Evolutionary conservation across 176 grass and related monocot species (phyloP).

Genomic region (Bolboschoenus planiculmis): DNA sequence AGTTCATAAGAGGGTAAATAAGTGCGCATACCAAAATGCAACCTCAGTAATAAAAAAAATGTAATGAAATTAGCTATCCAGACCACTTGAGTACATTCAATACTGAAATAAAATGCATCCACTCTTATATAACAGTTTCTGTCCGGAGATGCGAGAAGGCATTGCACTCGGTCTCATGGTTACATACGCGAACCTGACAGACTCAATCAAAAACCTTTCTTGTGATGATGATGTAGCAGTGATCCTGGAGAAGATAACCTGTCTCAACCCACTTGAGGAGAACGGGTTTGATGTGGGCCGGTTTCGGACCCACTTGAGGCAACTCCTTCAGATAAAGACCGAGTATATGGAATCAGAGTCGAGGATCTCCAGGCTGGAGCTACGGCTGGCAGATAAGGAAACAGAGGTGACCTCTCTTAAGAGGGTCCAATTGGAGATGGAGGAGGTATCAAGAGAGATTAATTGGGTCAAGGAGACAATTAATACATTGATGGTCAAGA

Average conservation of each 20-base stretch:
- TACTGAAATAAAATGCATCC: background rate
- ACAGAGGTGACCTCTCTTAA: background rate
- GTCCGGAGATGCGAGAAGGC: slow-evolving; percentile 27
- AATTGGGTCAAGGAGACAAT: background rate
- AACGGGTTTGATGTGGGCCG: slow-evolving; percentile 41
- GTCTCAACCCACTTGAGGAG: slow-evolving; percentile 26
- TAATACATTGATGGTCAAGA: background rate
- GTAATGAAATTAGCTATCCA: background rate
- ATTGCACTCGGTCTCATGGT: slow-evolving; percentile 44
- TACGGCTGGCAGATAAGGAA: slow-evolving; percentile 1
- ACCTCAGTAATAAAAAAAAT: too few relatives aligned
- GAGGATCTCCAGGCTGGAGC: background rate
- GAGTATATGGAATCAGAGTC: background rate
- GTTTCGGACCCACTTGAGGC: slow-evolving; percentile 21
- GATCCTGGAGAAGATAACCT: slow-evolving; percentile 32
- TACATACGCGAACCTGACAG: slow-evolving; percentile 37
- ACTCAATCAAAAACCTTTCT: slow-evolving; percentile 29
- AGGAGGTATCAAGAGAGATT: background rate
- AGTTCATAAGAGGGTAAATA: background rate
- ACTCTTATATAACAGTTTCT: background rate
- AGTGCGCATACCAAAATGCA: background rate
- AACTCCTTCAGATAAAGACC: slow-evolving; percentile 25
- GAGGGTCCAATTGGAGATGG: background rate
- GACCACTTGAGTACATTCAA: background rate
- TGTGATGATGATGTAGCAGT: slow-evolving; percentile 21